Evolutionary conservation across 2,329 filamentous ascomycete species (phyloP).

Genomic region (Talaromyces verruculosus): DNA sequence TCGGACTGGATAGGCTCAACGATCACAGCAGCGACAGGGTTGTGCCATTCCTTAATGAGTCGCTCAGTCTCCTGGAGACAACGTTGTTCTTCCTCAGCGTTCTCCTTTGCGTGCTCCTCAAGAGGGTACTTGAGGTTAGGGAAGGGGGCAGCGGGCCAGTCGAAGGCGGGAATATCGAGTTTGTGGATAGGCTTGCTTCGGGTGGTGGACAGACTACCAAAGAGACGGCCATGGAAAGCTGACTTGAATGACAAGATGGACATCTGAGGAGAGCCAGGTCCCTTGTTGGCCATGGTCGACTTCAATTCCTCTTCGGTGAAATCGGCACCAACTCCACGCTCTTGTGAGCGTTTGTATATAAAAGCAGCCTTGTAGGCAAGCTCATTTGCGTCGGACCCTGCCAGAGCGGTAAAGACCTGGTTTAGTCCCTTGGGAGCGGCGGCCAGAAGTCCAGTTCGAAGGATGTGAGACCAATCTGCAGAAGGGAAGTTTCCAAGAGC

Average conservation of each 20-base stretch:
- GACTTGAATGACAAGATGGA: conserved; percentile 88
- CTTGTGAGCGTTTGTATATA: conserved; percentile 81
- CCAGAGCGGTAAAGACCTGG: conserved; percentile 88
- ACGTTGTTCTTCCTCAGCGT: conserved; percentile 75
- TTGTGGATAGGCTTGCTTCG: conserved; percentile 94
- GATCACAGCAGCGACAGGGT: conserved; percentile 76
- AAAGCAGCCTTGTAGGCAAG: conserved; percentile 94
- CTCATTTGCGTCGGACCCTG: conserved; percentile 91
- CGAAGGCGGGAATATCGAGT: conserved; percentile 88
- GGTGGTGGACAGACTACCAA: conserved; percentile 82
- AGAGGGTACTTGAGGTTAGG: conserved; percentile 83
- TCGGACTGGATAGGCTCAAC: conserved; percentile 92
- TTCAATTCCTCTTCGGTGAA: conserved; percentile 75
- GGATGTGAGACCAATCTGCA: conserved; percentile 75
- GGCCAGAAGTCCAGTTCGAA: conserved; percentile 76
- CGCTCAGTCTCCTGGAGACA: conserved; percentile 81
- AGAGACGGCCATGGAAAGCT: conserved; percentile 86
- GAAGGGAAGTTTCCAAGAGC: conserved; percentile 89
- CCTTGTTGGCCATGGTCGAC: conserved; percentile 76
- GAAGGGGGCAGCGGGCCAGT: conserved; percentile 91
- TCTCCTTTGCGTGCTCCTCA: conserved; percentile 74
- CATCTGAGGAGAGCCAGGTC: conserved; percentile 73
- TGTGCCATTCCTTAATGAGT: conserved; percentile 74
- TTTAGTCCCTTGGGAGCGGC: conserved; percentile 79
- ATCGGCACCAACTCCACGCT: conserved; percentile 73